Evolutionary conservation across 2,329 filamentous ascomycete species (phyloP).

Genomic region (Verticillium tricorpus): DNA sequence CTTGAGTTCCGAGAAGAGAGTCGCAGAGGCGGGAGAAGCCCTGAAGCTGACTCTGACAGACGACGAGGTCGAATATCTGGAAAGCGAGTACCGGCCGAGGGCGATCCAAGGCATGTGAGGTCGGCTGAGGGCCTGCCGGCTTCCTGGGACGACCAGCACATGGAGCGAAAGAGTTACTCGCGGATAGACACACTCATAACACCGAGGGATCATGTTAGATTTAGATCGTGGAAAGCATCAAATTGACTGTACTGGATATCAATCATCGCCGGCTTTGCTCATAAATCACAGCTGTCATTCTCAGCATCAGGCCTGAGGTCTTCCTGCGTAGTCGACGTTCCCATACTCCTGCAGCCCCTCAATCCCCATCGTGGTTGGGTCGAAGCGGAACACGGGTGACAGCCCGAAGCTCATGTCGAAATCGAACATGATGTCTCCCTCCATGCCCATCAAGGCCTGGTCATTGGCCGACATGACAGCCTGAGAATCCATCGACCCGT

Average conservation of each 20-base stretch:
- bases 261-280: background rate
- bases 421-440: slow-evolving; percentile 13
- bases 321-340: slow-evolving; percentile 1
- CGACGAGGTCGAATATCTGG: slow-evolving; percentile 35
- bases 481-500: background rate
- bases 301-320: background rate
- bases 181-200: background rate
- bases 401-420: slow-evolving; percentile 23
- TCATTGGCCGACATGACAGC: background rate
- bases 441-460: slow-evolving; percentile 4
- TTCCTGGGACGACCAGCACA: too few species aligned
- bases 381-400: slow-evolving; percentile 22
- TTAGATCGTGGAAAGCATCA: background rate
- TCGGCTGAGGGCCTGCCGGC: background rate
- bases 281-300: background rate
- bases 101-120: slow-evolving; percentile 22
- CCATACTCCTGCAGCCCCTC: slow-evolving; percentile 4
- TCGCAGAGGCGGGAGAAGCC: slow-evolving; percentile 51
- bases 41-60: slow-evolving; percentile 7
- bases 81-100: slow-evolving; percentile 49
- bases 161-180: background rate
- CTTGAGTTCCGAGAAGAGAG: slow-evolving; percentile 50
- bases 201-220: background rate
- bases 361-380: slow-evolving; percentile 13
- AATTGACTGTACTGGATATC: background rate